Percentiles rank a stretch among this genome's conserved stretches.
Evolutionary conservation across 345 rosid genomes (phyloP).

Genomic region (Lepidium aucheri): DNA sequence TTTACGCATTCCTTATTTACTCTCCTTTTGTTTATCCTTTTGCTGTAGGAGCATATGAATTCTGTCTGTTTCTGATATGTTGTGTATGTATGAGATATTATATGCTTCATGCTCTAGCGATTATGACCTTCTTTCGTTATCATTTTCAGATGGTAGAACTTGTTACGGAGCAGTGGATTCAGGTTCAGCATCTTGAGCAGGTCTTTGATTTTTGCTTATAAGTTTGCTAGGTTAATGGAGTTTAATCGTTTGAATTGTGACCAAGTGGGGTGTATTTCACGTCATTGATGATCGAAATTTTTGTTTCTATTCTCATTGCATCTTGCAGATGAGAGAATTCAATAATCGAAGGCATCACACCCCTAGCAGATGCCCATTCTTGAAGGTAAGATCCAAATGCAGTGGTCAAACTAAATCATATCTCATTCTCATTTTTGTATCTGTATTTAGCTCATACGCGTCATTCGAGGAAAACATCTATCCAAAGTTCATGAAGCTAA

Average conservation of each 20-base stretch:
- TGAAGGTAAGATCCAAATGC: slow-evolving; percentile 15
- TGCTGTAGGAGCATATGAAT: not conserved
- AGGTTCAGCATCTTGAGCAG: slow-evolving; percentile 29
- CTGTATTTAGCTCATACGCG: slow-evolving; percentile 30
- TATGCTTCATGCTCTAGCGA: not conserved
- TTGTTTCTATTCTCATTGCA: not conserved
- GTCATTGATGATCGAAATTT: not conserved
- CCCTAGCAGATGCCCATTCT: slow-evolving; percentile 13
- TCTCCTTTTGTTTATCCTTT: not conserved
- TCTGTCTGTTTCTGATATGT: not conserved
- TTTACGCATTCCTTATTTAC: not conserved
- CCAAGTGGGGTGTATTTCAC: not conserved
- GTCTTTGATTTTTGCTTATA: not conserved
- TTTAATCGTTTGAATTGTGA: not conserved
- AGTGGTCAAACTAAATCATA: not conserved
- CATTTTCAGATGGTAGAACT: slow-evolving; percentile 10
- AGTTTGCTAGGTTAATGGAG: not conserved
- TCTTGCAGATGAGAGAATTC: slow-evolving; percentile 22
- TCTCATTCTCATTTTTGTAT: slow-evolving; percentile 5
- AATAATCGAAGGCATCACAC: slow-evolving; percentile 19
- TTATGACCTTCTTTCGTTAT: not conserved
- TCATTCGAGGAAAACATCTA: slow-evolving; percentile 32
- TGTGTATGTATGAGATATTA: not conserved
- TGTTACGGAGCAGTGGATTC: slow-evolving; percentile 26
- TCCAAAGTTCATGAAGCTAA: slow-evolving; percentile 22